Evolutionary conservation across 2,329 filamentous ascomycete genomes (phyloP).

Genomic region (Ambrosiella beaveri): DNA sequence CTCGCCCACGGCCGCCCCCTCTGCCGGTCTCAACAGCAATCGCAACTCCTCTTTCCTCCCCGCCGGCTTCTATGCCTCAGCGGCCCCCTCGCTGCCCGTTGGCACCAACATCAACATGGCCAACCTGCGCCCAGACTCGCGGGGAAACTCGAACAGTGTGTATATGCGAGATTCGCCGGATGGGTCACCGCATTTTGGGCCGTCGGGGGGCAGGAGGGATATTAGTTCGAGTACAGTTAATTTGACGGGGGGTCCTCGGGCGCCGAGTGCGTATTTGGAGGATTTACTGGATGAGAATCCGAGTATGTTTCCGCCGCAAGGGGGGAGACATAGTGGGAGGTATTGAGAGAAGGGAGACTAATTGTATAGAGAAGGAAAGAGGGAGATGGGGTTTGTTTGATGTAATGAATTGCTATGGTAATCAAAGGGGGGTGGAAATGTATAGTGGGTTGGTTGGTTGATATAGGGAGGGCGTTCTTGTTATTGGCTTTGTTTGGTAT

Average conservation of each 20-base stretch:
- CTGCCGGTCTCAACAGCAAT: slow-evolving; percentile 43
- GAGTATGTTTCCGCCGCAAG: slow-evolving; percentile 26
- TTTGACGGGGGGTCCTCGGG: slow-evolving; percentile 38
- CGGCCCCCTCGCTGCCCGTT: slow-evolving; percentile 32
- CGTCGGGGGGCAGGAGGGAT: slow-evolving; percentile 23
- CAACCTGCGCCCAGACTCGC: slow-evolving; percentile 42
- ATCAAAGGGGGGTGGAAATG: background rate
- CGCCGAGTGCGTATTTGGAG: slow-evolving; percentile 79
- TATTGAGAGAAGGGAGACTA: background rate
- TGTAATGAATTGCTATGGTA: background rate
- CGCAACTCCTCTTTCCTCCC: slow-evolving; percentile 71
- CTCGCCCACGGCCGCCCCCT: slow-evolving; percentile 66
- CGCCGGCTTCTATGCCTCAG: slow-evolving; percentile 75
- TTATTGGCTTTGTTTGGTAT: background rate
- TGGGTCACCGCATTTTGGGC: slow-evolving; percentile 42
- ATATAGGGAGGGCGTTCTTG: background rate
- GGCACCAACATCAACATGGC: slow-evolving; percentile 41
- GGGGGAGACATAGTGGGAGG: slow-evolving; percentile 2
- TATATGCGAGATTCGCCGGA: slow-evolving; percentile 36
- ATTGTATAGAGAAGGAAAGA: background rate
- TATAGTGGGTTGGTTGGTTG: background rate
- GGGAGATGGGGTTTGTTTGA: background rate
- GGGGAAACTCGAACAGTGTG: slow-evolving; percentile 25
- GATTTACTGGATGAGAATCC: slow-evolving; percentile 69
- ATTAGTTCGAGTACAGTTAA: slow-evolving; percentile 50